These are phyloP conservation scores for Cenchrus fungigraminus DNA, from an alignment of 176 grass and related monocot species.

Conservation along the genomic window DNA sequence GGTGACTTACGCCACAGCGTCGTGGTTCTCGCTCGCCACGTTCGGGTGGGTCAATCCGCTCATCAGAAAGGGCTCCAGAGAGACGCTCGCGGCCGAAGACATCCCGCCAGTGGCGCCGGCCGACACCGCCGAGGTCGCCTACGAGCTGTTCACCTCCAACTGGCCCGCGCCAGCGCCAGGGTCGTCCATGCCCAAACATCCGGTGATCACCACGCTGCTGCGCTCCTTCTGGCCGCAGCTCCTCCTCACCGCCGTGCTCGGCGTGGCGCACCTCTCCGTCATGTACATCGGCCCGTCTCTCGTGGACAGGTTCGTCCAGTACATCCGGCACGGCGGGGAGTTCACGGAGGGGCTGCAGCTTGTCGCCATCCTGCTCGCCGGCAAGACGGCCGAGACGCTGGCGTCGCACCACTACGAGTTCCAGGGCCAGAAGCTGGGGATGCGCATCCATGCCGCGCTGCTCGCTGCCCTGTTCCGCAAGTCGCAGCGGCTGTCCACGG, in stretches of 20 bases:
- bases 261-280: conserved; percentile 29
- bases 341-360: conserved; percentile 41
- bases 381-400: conserved; percentile 52
- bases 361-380: conserved; percentile 40
- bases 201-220: conserved; percentile 42
- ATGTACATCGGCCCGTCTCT: conserved; percentile 53
- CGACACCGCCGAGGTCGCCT: conserved; percentile 41
- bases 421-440: conserved; percentile 59
- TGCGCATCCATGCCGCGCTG: conserved; percentile 73
- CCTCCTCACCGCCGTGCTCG: conserved; percentile 10
- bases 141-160: conserved; percentile 53
- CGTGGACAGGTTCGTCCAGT: conserved; percentile 44
- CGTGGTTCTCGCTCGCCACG: conserved; percentile 53
- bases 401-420: conserved; percentile 67
- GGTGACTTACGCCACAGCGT: conserved; percentile 52
- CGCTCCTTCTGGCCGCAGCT: conserved; percentile 52
- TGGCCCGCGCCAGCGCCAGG: conserved; percentile 35
- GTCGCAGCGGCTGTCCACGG: conserved; percentile 56
- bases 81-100: conserved; percentile 18
- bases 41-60: conserved; percentile 66
- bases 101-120: conserved; percentile 52
- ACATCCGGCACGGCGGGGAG: conserved; percentile 37
- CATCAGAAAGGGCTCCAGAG: conserved; percentile 52
- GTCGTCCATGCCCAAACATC: conserved; percentile 24
- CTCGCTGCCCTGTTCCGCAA: conserved; percentile 65